Evolutionary conservation across 1,284 basidiomycete genomes (phyloP).

Genomic region (Neolentinus lepideus): DNA sequence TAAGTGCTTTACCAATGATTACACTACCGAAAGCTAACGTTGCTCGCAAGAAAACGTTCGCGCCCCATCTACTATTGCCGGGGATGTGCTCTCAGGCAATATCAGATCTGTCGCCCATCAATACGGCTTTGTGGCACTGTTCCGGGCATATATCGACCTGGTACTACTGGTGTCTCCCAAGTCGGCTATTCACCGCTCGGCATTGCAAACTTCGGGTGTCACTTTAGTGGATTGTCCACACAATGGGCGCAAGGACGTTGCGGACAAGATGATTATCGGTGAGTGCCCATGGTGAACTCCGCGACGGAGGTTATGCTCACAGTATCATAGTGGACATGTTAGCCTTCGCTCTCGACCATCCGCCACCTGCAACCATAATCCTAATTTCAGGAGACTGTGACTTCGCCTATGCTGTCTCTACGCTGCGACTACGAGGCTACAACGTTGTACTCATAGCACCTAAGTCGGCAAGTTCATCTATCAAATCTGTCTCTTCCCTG

Average conservation of each 20-base stretch:
- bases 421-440: constrained; percentile 41
- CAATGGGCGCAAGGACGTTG: constrained; percentile 32
- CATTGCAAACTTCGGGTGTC: constrained; percentile 31
- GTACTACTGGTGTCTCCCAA: background rate
- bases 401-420: constrained; percentile 50
- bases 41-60: background rate
- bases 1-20: background rate
- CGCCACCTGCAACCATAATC: background rate
- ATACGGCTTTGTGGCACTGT: constrained; percentile 19
- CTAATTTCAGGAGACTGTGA: constrained; percentile 34
- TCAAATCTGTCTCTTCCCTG: background rate
- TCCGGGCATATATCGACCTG: constrained; percentile 5
- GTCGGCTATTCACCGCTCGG: constrained; percentile 16
- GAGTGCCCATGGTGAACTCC: constrained; percentile 3
- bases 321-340: background rate
- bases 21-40: background rate
- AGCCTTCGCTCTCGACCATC: background rate
- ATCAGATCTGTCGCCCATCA: constrained; percentile 18
- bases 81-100: constrained; percentile 14
- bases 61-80: background rate
- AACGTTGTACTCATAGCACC: constrained; percentile 43
- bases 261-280: constrained; percentile 34
- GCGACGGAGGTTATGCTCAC: background rate
- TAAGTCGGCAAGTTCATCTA: constrained; percentile 6
- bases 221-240: constrained; percentile 37